Base-by-base conservation (phyloP, 306 rosid genomes). In the Quercus gilva region DNA sequence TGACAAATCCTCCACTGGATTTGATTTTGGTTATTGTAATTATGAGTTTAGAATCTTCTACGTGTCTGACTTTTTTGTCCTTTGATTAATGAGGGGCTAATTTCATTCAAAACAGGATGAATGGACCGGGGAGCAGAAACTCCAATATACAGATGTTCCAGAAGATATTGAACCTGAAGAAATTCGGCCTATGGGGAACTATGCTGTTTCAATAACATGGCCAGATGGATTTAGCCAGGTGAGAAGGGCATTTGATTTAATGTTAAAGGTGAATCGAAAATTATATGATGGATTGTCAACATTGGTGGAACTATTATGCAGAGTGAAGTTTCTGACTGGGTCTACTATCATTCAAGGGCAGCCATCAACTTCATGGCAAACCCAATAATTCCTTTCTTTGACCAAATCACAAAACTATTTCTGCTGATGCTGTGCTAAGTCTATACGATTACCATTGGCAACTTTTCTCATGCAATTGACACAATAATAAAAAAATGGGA, bases 171-270 rank as follows among this genome's bases (percentile, higher is more conserved):
- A 96, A 90, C 98, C 96, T 0, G 97, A 91, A 79, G 98, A 96
- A 78, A 96, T 96, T 79, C 88, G 91, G 49, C 98, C 97, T 2
- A 90, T 96, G 97, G 97, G 98, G 80, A 96, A 96, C 80, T 91
- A 96, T 80, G 99, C 99, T 1, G 97, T 86, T 79, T 89, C 96
- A 79, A 91, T 96, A 84, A 88, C 92, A 15, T 96, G 98, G 99
- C 97, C 98, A 2, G 96, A 91, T 55, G 96, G 99, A 20, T 96
- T 96, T 82, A 91, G 51, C 81, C 99, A 96, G 99, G 98, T 96
- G 74, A 90, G 59, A 76, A 43, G 52, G 68, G 68, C 25, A 70
- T 12, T 71, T 55, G 55, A 74, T 59, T n/a, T 23, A 35, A 82
- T 45, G 25, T 57, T 53, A 53, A 25, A n/a, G 55, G 4, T 41